Conservation (phyloP, 768 basidiomycete species). For the Leccinum disarticulatum region DNA sequence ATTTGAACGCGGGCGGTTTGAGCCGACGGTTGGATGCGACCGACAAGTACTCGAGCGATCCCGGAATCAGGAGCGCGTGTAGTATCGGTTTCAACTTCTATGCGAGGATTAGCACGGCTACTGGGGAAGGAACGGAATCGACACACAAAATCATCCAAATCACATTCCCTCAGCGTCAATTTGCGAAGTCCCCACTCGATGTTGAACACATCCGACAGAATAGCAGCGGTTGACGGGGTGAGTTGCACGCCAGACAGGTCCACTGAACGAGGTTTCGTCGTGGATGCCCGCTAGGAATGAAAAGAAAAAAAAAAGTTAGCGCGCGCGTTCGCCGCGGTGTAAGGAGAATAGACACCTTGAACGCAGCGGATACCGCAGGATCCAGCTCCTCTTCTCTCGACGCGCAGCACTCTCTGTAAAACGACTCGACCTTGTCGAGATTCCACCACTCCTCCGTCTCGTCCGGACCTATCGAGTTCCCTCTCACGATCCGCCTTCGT, state of each 20-base stretch:
- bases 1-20: constrained; percentile 70
- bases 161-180: constrained; percentile 50
- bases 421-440: constrained; percentile 36
- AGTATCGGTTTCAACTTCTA: background rate
- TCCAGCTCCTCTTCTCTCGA: constrained; percentile 71
- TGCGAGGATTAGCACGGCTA: background rate
- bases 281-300: background rate
- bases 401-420: constrained; percentile 84
- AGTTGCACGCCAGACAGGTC: background rate
- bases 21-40: constrained; percentile 78
- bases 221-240: constrained; percentile 47
- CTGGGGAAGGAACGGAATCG: background rate
- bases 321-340: background rate
- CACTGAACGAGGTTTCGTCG: background rate
- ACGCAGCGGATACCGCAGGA: constrained; percentile 60
- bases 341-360: constrained; percentile 52
- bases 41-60: constrained; percentile 62
- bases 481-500: constrained; percentile 63
- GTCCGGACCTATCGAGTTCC: constrained; percentile 39
- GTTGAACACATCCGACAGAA: constrained; percentile 86
- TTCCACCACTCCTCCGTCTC: constrained; percentile 75
- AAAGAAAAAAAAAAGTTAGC: constrained; percentile 23
- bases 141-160: background rate
- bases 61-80: background rate
- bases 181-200: constrained; percentile 37